Evolutionary conservation across 73 alveolate genomes (phyloP).

Genomic region (Blepharisma japonicum): DNA sequence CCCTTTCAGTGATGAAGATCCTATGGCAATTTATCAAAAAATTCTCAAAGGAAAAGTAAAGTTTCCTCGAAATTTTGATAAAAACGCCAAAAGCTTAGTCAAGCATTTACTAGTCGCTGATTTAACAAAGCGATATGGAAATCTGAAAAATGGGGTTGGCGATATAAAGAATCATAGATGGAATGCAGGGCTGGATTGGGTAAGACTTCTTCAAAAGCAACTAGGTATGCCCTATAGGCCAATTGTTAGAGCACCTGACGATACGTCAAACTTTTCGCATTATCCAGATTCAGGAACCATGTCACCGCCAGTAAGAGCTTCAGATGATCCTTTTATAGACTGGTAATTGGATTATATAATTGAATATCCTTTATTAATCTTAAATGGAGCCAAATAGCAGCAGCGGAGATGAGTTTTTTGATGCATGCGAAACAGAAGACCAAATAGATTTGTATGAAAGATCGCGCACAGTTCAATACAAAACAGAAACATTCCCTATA

Average conservation of each 20-base stretch:
- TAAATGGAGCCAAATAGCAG: too few relatives aligned
- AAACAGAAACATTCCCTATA: too few relatives aligned
- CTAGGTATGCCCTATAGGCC: slow-evolving; percentile 37
- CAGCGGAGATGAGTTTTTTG: too few relatives aligned
- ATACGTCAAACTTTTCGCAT: slow-evolving; percentile 78
- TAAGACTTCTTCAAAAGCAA: slow-evolving; percentile 29
- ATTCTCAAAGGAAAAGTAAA: slow-evolving; percentile 81
- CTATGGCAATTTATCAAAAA: slow-evolving; percentile 92
- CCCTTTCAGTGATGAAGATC: slow-evolving; percentile 95
- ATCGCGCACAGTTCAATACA: too few relatives aligned
- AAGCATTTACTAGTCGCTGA: slow-evolving; percentile 85
- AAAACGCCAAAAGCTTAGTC: slow-evolving; percentile 36
- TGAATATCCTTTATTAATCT: too few relatives aligned
- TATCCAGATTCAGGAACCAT: slow-evolving; percentile 88
- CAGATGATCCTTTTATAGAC: slow-evolving; percentile 86
- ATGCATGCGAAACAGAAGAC: too few relatives aligned
- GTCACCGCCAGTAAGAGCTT: slow-evolving; percentile 64
- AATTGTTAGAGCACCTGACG: slow-evolving; percentile 56
- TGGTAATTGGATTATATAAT: slow-evolving; percentile 51
- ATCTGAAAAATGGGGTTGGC: slow-evolving; percentile 74
- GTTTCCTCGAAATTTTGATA: slow-evolving; percentile 82
- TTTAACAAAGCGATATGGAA: slow-evolving; percentile 90
- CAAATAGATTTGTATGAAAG: too few relatives aligned
- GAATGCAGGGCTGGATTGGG: slow-evolving; percentile 46
- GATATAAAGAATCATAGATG: slow-evolving; percentile 56